phyloP scores from a whole-genome alignment of 2,329 filamentous ascomycete species.

The Trichoderma afroharzianum region DNA sequence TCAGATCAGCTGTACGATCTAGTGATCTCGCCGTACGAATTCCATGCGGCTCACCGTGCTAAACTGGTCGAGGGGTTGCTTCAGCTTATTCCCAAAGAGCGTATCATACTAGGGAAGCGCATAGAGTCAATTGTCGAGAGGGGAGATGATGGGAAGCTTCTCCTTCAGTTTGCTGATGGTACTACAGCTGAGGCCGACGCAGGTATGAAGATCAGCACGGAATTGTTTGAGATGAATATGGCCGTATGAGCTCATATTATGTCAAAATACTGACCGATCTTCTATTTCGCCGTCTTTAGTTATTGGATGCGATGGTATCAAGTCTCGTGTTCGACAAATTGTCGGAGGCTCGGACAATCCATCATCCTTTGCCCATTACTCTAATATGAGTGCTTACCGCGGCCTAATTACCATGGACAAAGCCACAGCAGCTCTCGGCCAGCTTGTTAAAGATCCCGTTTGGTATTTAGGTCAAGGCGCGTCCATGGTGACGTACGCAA shows the following conservation, averaged over 20 bases:
- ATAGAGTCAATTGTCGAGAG: conserved; percentile 31
- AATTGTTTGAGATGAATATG: not conserved
- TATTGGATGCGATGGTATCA: conserved; percentile 18
- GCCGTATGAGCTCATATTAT: not conserved
- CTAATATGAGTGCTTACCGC: not conserved
- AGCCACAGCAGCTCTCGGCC: not conserved
- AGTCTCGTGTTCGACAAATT: conserved; percentile 7
- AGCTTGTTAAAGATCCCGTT: not conserved
- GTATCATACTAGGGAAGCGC: conserved; percentile 33
- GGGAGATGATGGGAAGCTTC: conserved; percentile 22
- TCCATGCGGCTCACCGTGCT: not conserved
- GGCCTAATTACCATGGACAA: not conserved
- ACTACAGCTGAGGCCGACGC: conserved; percentile 32
- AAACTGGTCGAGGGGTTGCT: conserved; percentile 36
- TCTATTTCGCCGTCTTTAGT: not conserved
- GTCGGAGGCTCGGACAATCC: not conserved
- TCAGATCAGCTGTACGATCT: not conserved
- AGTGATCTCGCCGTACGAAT: not conserved
- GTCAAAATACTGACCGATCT: not conserved
- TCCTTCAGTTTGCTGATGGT: conserved; percentile 37
- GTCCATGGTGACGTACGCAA: conserved; percentile 3
- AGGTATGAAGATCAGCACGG: not conserved
- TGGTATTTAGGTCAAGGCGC: not conserved
- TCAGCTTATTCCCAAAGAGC: conserved; percentile 33
- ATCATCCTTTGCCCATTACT: conserved; percentile 6